A percentile compares a stretch with the other conserved stretches of the same genome.
phyloP scores from a whole-genome alignment of 768 basidiomycete species.

The Pisolithus orientalis region DNA sequence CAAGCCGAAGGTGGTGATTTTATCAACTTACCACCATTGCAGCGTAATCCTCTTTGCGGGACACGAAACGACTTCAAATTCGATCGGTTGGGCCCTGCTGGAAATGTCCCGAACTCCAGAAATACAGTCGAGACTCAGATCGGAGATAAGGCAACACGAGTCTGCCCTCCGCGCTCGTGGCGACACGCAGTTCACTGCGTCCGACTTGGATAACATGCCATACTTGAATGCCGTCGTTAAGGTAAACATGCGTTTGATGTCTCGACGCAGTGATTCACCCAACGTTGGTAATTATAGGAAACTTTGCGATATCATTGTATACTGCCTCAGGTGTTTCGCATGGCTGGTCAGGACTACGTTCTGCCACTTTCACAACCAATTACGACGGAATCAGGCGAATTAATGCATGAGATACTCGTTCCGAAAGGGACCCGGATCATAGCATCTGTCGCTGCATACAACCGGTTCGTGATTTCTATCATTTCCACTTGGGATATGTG shows the following conservation, averaged over 20 bases:
- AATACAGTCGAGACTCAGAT: slow-evolving; percentile 54
- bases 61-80: slow-evolving; percentile 58
- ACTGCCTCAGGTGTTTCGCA: slow-evolving; percentile 43
- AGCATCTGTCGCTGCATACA: slow-evolving; percentile 48
- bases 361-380: slow-evolving; percentile 55
- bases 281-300: no score
- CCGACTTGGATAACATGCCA: slow-evolving; percentile 46
- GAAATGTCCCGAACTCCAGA: slow-evolving; percentile 54
- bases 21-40: background rate
- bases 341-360: slow-evolving; percentile 46
- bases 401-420: slow-evolving; percentile 38
- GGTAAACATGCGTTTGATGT: slow-evolving; percentile 15
- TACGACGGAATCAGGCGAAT: slow-evolving; percentile 37
- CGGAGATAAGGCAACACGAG: slow-evolving; percentile 37
- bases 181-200: slow-evolving; percentile 31
- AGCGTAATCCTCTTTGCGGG: slow-evolving; percentile 44
- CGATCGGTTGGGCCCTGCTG: slow-evolving; percentile 55
- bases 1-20: background rate
- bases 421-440: slow-evolving; percentile 47
- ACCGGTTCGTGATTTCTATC: slow-evolving; percentile 33
- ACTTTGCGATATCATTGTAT: slow-evolving; percentile 38
- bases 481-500: background rate
- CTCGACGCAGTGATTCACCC: no score
- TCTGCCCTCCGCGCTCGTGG: slow-evolving; percentile 29
- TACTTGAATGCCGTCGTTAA: slow-evolving; percentile 41